Percentiles rank a stretch among this genome's conserved stretches.
Evolutionary conservation across 495 filamentous ascomycete genomes (phyloP).

Genomic region (Penicillium paxilli): DNA sequence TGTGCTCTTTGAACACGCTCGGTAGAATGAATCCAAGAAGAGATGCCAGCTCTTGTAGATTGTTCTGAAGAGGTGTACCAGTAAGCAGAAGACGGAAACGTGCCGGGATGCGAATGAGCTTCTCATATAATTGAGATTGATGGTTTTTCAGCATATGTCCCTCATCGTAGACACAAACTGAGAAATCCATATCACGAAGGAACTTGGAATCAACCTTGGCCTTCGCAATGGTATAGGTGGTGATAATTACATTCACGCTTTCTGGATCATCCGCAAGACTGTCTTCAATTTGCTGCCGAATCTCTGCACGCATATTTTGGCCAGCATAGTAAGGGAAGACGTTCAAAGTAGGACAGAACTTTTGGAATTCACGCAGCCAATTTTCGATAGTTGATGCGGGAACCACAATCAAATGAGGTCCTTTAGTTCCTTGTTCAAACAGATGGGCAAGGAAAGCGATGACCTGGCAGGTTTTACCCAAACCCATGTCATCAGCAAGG

Average conservation of each 20-base stretch:
- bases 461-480: conserved; percentile 96
- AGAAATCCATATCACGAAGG: conserved; percentile 59
- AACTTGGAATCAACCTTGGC: conserved; percentile 68
- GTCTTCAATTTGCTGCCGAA: conserved; percentile 65
- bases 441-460: conserved; percentile 89
- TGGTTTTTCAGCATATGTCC: conserved; percentile 90
- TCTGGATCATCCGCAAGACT: conserved; percentile 61
- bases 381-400: conserved; percentile 93
- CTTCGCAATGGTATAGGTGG: conserved; percentile 79
- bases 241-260: conserved; percentile 81
- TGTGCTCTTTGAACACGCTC: conserved; percentile 68
- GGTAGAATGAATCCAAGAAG: conserved; percentile 92
- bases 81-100: conserved; percentile 83
- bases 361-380: conserved; percentile 87
- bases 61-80: conserved; percentile 95
- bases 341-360: conserved; percentile 74
- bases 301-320: conserved; percentile 60
- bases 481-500: conserved; percentile 95
- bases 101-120: conserved; percentile 74
- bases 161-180: conserved; percentile 85
- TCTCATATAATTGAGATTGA: conserved; percentile 74
- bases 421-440: conserved; percentile 62
- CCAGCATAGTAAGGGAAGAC: conserved; percentile 82
- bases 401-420: conserved; percentile 86
- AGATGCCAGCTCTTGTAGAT: conserved; percentile 85